These are phyloP conservation scores for Aspergillus quadrilineatus DNA, from an alignment of 2,329 filamentous ascomycete genomes.

Conservation along the genomic window DNA sequence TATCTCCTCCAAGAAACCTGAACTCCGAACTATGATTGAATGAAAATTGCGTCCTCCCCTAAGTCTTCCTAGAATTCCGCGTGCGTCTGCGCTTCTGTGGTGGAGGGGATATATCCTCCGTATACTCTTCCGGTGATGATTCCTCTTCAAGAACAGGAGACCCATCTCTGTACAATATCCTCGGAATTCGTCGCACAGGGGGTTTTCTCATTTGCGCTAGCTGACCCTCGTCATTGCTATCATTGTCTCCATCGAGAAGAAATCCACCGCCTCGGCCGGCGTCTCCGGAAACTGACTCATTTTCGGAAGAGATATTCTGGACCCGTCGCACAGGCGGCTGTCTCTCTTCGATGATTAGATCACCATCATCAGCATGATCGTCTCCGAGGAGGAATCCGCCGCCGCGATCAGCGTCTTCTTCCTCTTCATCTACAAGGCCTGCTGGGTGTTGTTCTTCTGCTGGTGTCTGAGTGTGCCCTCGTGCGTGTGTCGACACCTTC, in stretches of 20 bases:
- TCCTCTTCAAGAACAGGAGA: not conserved
- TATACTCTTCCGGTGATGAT: not conserved
- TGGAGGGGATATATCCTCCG: constrained; percentile 12
- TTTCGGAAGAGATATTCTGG: not conserved
- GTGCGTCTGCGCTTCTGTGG: constrained; percentile 26
- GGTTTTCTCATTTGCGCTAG: constrained; percentile 30
- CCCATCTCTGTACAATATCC: not conserved
- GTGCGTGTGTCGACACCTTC: not conserved
- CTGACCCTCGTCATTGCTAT: constrained; percentile 22
- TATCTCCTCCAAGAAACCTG: not conserved
- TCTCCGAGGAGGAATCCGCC: constrained; percentile 14
- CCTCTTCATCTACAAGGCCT: not conserved
- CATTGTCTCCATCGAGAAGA: not conserved
- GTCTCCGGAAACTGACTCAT: not conserved
- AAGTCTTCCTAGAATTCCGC: constrained; percentile 15
- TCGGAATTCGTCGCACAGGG: not conserved
- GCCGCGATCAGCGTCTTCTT: constrained; percentile 18
- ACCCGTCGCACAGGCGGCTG: constrained; percentile 4
- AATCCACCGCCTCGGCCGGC: not conserved
- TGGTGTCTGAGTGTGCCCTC: not conserved
- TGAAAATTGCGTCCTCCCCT: not conserved
- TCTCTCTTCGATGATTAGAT: constrained; percentile 33
- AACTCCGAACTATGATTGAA: not conserved
- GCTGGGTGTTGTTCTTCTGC: not conserved
- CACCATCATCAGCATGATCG: constrained; percentile 15